Evolutionary conservation across 106 monocot genomes (phyloP).

Genomic region (Dendrobium nobile): DNA sequence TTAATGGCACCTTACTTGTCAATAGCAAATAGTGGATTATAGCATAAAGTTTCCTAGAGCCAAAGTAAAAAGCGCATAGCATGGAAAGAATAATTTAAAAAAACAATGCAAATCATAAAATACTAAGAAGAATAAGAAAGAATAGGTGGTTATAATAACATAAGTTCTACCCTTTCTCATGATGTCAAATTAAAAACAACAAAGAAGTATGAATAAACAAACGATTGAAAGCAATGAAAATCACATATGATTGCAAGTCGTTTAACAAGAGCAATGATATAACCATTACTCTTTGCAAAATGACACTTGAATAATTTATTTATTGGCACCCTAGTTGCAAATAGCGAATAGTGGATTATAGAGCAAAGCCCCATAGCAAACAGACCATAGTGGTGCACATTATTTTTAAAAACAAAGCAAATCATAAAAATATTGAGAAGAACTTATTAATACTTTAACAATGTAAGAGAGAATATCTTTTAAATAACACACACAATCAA

Average conservation of each 20-base stretch:
- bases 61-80: too few relatives aligned
- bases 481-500: too few relatives aligned
- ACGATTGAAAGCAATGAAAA: background rate
- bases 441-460: too few relatives aligned
- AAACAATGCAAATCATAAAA: slow-evolving; percentile 60
- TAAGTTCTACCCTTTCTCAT: slow-evolving; percentile 2
- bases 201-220: background rate
- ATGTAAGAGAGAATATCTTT: too few relatives aligned
- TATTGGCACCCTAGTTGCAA: background rate
- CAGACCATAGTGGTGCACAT: too few relatives aligned
- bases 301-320: background rate
- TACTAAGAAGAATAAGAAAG: slow-evolving; percentile 36
- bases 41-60: too few relatives aligned
- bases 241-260: background rate
- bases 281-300: background rate
- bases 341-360: too few relatives aligned
- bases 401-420: too few relatives aligned
- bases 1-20: background rate
- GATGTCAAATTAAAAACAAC: background rate
- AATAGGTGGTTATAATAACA: background rate
- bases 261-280: background rate
- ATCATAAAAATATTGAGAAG: too few relatives aligned
- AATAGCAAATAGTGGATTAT: too few relatives aligned
- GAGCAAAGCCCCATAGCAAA: too few relatives aligned
- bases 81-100: too few relatives aligned